Base-by-base conservation (phyloP, 164 flowering plant genomes). In the Annona cherimola region DNA sequence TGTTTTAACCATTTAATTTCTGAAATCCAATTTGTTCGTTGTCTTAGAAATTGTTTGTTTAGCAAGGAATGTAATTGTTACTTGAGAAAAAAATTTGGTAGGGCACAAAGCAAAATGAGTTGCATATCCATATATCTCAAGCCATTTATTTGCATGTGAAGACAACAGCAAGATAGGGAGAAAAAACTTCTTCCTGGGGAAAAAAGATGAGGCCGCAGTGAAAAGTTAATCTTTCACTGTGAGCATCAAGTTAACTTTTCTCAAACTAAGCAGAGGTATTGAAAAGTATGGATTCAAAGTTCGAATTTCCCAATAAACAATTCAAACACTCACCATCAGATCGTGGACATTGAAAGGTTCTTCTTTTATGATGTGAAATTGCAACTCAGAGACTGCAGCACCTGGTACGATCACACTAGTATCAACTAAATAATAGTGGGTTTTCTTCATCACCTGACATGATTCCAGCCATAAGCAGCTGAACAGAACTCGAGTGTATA, bases 361-460 rank as follows among this genome's bases (percentile, higher is more conserved):
- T 71, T 91, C 97, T 42, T 85, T 63, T 71, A 94, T 94, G 77
- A 92, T 86, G 70, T 89, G 84, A 64, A 94, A 94, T 71, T 94
- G 86, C 84, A 94, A 81, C 7, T 79, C 92, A 1, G 97, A 91
- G 69, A 91, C 99, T 50, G 99, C 99, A 74, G 97, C 99, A 72
- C 97, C 99, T 71, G 97, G 90, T 78, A 74, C 74, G n/a, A 92
- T 67, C 12, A 80, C 88, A 81, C 95, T 91, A 65, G 91, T 89
- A 75, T 94, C 97, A 63, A 92, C 92, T 75, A 94, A 78, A 84
- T 94, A 94, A 76, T 84, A 92, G 83, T 92, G 99, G 40, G 96
- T 94, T 81, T 95, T 95, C 89, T 92, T 90, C 98, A 95, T 92
- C 79, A 95, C 99, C 99, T 95, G 84, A 72, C 61, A 79, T 42